Conservation (phyloP, 2,329 filamentous ascomycete genomes). For the Blumeria graminis region DNA sequence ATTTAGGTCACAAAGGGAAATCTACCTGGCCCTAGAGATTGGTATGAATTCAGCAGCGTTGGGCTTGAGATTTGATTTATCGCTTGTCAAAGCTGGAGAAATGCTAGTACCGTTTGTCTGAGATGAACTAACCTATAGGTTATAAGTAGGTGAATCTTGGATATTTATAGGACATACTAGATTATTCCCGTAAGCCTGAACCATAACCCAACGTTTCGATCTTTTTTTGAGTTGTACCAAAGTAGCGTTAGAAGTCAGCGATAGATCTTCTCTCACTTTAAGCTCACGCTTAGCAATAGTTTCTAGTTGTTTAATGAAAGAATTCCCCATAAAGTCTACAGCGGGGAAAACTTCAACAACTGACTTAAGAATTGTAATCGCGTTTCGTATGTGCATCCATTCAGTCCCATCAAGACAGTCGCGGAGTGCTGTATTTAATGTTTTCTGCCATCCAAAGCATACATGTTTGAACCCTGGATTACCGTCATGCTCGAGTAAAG, state of each 20-base stretch:
- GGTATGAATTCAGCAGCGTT: constrained; percentile 43
- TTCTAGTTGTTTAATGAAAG: constrained; percentile 37
- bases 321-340: constrained; percentile 65
- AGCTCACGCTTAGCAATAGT: constrained; percentile 40
- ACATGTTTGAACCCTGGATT: constrained; percentile 66
- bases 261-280: constrained; percentile 44
- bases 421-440: constrained; percentile 56
- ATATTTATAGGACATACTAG: not conserved
- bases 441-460: constrained; percentile 75
- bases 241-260: constrained; percentile 47
- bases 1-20: constrained; percentile 1
- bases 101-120: constrained; percentile 5
- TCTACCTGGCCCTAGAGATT: constrained; percentile 15
- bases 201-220: constrained; percentile 45
- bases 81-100: not conserved
- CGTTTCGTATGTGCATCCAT: constrained; percentile 96
- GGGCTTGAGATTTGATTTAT: constrained; percentile 26
- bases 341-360: constrained; percentile 66
- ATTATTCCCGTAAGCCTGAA: constrained; percentile 38
- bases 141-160: not conserved
- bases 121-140: constrained; percentile 1
- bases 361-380: constrained; percentile 67
- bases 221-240: constrained; percentile 44
- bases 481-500: constrained; percentile 59
- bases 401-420: constrained; percentile 60